phyloP scores from a whole-genome alignment of 768 basidiomycete species.

The Crassisporium funariophilum region DNA sequence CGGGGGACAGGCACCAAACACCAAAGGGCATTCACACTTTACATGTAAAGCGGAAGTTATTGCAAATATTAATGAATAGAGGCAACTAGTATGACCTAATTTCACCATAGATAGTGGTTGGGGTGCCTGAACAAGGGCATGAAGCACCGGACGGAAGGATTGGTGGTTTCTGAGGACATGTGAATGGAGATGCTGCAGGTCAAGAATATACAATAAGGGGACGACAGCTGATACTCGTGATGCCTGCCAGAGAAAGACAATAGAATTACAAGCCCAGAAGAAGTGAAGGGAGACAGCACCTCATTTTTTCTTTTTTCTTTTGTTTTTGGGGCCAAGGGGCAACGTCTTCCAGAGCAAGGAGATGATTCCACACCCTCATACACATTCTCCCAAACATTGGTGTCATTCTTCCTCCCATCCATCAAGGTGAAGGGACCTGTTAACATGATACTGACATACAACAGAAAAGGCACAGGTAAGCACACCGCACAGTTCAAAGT shows the following conservation, averaged over 20 bases:
- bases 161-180: background rate
- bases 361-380: background rate
- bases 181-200: background rate
- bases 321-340: background rate
- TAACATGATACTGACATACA: background rate
- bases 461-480: background rate
- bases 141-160: background rate
- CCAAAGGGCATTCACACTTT: background rate
- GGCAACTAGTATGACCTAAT: background rate
- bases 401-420: background rate
- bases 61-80: background rate
- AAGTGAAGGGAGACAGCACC: background rate
- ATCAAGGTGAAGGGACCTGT: background rate
- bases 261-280: background rate
- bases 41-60: background rate
- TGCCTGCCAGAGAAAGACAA: background rate
- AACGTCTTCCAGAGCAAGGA: background rate
- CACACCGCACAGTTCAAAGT: background rate
- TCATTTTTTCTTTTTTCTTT: too few species aligned
- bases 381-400: background rate
- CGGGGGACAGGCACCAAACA: background rate
- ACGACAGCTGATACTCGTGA: background rate
- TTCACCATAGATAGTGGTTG: background rate
- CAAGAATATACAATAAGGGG: background rate
- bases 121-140: background rate